Evolutionary conservation across 2,329 filamentous ascomycete species (phyloP).

Genomic region (Hansfordia pulvinata): DNA sequence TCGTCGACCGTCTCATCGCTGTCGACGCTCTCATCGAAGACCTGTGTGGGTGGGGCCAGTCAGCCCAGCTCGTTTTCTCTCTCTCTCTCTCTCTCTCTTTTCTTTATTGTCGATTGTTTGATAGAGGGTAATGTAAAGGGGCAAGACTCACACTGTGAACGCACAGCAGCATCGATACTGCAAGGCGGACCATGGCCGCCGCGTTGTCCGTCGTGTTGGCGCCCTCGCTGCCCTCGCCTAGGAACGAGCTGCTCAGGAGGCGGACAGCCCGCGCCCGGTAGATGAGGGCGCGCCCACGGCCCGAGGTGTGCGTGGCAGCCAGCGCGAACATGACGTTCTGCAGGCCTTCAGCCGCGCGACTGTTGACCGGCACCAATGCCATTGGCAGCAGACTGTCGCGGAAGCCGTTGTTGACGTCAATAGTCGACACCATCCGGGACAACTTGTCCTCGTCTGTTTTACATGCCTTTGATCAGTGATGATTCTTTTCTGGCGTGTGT

Average conservation of each 20-base stretch:
- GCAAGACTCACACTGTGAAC: conserved; percentile 28
- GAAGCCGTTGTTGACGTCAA: conserved; percentile 31
- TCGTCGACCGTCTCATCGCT: conserved; percentile 30
- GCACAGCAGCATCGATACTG: conserved; percentile 35
- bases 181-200: conserved; percentile 24
- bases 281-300: conserved; percentile 22
- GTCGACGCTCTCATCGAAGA: conserved; percentile 32
- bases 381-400: conserved; percentile 29
- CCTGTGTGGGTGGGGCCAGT: conserved; percentile 15
- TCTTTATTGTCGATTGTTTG: no score
- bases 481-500: neutral
- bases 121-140: neutral
- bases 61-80: no score
- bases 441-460: conserved; percentile 22
- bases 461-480: neutral
- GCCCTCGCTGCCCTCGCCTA: conserved; percentile 12
- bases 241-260: conserved; percentile 22
- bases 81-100: no score
- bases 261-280: conserved; percentile 27
- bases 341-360: conserved; percentile 21
- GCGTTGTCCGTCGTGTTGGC: conserved; percentile 16
- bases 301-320: conserved; percentile 25
- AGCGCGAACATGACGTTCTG: conserved; percentile 29
- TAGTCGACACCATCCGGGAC: conserved; percentile 30
- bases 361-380: conserved; percentile 20